A percentile compares a stretch with the other conserved stretches of the same genome.
Evolutionary conservation across 805 yeast species (phyloP).

Genomic region (Starmera amethionina): DNA sequence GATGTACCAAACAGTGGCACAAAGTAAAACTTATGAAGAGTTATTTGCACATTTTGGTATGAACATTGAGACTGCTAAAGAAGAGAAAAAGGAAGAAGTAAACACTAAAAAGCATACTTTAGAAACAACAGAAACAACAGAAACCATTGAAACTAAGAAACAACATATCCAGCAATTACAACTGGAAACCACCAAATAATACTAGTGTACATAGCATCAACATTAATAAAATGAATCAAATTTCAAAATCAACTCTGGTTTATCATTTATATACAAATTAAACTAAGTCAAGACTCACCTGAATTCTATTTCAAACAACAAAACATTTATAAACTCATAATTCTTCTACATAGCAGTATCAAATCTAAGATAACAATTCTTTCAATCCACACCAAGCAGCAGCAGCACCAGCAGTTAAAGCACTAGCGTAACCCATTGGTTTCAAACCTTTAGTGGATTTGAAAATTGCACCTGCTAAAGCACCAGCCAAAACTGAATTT

Average conservation of each 20-base stretch:
- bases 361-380: conserved; percentile 12
- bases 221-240: too few relatives aligned
- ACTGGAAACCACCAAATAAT: not conserved
- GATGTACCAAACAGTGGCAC: conserved; percentile 46
- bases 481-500: conserved; percentile 85
- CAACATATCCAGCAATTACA: not conserved
- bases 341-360: too few relatives aligned
- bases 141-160: conserved; percentile 4
- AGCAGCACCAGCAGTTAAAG: conserved; percentile 79
- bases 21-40: conserved; percentile 46
- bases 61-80: conserved; percentile 10
- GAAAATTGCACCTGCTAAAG: conserved; percentile 84
- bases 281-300: too few relatives aligned
- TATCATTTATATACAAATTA: too few relatives aligned
- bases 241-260: too few relatives aligned
- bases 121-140: conserved; percentile 3
- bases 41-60: conserved; percentile 21
- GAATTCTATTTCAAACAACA: too few relatives aligned
- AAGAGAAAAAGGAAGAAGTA: not conserved
- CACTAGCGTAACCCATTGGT: conserved; percentile 85
- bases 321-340: too few relatives aligned
- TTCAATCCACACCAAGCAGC: conserved; percentile 89
- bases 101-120: conserved; percentile 7
- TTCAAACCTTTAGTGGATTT: conserved; percentile 75
- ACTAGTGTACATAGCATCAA: too few relatives aligned